Evolutionary conservation across 495 filamentous ascomycete genomes (phyloP).

Genomic region (Penicillium atrosanguineum): DNA sequence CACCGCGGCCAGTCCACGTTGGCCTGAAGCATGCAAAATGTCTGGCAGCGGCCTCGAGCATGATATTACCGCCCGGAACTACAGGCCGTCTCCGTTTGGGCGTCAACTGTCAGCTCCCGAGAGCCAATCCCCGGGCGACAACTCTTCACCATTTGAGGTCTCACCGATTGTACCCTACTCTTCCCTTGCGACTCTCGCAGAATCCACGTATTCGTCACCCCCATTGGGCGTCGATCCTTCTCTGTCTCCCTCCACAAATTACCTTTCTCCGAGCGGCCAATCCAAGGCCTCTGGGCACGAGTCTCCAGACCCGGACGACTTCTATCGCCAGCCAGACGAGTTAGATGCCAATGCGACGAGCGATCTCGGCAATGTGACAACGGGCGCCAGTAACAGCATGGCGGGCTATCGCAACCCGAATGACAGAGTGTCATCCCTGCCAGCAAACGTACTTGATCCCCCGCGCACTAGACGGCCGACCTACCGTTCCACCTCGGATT

Average conservation of each 20-base stretch:
- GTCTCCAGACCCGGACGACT: constrained; percentile 54
- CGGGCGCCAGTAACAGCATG: constrained; percentile 24
- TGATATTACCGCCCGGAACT: constrained; percentile 36
- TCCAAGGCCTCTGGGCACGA: constrained; percentile 20
- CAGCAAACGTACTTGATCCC: constrained; percentile 23
- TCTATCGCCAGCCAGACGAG: constrained; percentile 42
- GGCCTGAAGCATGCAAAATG: constrained; percentile 48
- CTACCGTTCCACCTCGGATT: constrained; percentile 39
- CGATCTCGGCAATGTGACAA: constrained; percentile 25
- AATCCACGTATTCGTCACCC: constrained; percentile 24
- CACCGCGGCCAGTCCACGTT: constrained; percentile 32
- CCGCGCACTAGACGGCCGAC: constrained; percentile 26
- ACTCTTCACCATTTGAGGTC: constrained; percentile 21
- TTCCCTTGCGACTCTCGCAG: constrained; percentile 25
- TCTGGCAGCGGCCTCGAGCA: constrained; percentile 45
- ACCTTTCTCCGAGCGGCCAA: constrained; percentile 13
- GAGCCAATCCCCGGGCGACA: constrained; percentile 25
- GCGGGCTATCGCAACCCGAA: constrained; percentile 15
- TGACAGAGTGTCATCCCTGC: constrained; percentile 29
- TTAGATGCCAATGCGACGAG: constrained; percentile 24
- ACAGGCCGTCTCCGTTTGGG: constrained; percentile 34
- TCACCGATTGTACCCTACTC: constrained; percentile 26
- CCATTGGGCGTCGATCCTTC: constrained; percentile 22
- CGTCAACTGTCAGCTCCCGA: constrained; percentile 37
- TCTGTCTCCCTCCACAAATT: constrained; percentile 24